Base-by-base conservation (phyloP, 345 rosid genomes). In the Carallia pectinifolia region DNA sequence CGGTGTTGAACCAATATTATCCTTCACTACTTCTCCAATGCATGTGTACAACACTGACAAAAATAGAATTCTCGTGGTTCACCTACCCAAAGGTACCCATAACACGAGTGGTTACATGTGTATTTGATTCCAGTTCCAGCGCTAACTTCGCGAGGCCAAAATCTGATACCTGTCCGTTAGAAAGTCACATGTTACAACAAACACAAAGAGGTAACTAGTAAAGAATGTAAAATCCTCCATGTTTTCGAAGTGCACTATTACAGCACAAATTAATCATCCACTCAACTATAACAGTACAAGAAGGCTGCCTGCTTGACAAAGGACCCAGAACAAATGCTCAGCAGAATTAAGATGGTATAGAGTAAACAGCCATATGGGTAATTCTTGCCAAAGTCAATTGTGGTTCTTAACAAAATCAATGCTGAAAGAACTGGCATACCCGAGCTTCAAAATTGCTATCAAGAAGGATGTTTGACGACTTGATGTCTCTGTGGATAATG, bases 51-150 rank as follows among this genome's bases (percentile, higher is more conserved):
- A 53, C 6, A 6, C 48, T 7, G 58, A 5, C 2, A 76, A 19
- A 39, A 8, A 66, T 16, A 40, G 15, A 62, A 62, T 8, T 34
- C 65, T 62, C 27, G 36, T n/a, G 40, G 50, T 66, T 69, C 58
- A 86, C 88, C 58, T 70, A 88, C 99, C 99, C 97, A 69, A 95
- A 92, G 54, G 99, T 95, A 69, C 99, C 99, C 97, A 95, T 90
- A 38, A 95, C 99, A 33, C 99, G 97, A 33, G 99, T 95, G 16
- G 96, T 77, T 65, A 95, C 87, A 48, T 95, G 99, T 8, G 99
- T 95, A 79, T 88, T 81, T 69, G 93, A 74, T 81, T 92, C 99
- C 84, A 90, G 71, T 68, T 77, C 81, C 58, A 58, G 77, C 0
- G 95, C 97, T 81, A 95, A 77, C 78, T 90, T 95, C 1, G 99